Conservation (phyloP, 148 eudicot species). For the Rhododendron kiyosumense region DNA sequence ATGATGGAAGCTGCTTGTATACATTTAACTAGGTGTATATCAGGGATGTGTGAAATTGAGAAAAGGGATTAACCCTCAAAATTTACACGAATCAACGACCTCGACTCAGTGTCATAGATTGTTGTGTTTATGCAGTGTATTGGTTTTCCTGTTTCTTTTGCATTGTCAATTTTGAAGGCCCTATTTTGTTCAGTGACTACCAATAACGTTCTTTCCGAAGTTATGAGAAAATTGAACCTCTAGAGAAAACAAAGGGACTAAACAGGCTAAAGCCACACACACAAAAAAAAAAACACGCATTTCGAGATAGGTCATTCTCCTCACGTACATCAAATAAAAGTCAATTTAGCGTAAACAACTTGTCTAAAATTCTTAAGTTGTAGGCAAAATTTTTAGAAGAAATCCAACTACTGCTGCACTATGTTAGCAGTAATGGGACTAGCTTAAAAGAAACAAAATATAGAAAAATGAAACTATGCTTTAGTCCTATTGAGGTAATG, state of each 20-base stretch:
- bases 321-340: too few species aligned
- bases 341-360: too few species aligned
- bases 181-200: background rate
- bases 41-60: background rate
- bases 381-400: too few species aligned
- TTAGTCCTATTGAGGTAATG: background rate
- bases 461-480: background rate
- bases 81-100: background rate
- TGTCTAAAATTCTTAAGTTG: too few species aligned
- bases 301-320: too few species aligned
- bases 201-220: background rate
- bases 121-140: background rate
- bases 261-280: too few species aligned
- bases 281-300: too few species aligned
- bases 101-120: background rate
- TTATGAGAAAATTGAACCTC: background rate
- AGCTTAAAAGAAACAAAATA: background rate
- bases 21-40: background rate
- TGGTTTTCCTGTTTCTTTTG: background rate
- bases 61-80: background rate
- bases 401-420: background rate
- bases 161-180: background rate
- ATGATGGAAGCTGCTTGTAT: slow-evolving; percentile 11
- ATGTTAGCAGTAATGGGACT: background rate
- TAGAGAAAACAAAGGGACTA: background rate